A percentile compares a stretch with the other conserved stretches of the same genome.
Evolutionary conservation across 2,329 filamentous ascomycete genomes (phyloP).

Genomic region (Pleomassaria siparia): DNA sequence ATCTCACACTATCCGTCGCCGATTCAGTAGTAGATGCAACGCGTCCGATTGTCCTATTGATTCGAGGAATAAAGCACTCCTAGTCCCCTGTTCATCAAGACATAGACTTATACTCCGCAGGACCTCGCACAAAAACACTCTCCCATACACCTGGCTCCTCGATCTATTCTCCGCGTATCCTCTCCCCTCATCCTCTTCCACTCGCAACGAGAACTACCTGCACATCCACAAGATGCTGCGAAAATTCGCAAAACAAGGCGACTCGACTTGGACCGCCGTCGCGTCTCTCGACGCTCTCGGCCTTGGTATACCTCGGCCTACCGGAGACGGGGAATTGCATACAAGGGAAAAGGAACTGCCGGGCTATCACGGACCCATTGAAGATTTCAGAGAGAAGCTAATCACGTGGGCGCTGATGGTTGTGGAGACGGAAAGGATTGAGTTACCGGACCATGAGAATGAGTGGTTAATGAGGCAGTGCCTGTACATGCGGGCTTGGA

Average conservation of each 20-base stretch:
- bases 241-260: neutral
- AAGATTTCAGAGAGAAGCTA: neutral
- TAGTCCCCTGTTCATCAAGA: neutral
- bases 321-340: neutral
- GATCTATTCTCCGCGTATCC: constrained; percentile 13
- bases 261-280: neutral
- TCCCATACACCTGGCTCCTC: constrained; percentile 9
- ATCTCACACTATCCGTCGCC: no score
- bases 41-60: neutral
- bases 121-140: neutral
- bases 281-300: neutral
- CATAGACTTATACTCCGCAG: neutral
- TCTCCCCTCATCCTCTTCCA: neutral
- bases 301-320: neutral
- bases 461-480: neutral
- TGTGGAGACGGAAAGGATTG: neutral
- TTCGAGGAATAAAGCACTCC: neutral
- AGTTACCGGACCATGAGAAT: neutral
- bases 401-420: neutral
- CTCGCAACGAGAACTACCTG: neutral
- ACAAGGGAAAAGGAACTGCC: neutral
- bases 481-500: neutral
- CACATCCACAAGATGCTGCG: neutral
- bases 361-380: neutral
- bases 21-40: no score